Percentiles rank a stretch among this genome's conserved stretches.
These are phyloP conservation scores for Paracoccidioides lutzii DNA, from an alignment of 2,329 filamentous ascomycete species.

Conservation along the genomic window DNA sequence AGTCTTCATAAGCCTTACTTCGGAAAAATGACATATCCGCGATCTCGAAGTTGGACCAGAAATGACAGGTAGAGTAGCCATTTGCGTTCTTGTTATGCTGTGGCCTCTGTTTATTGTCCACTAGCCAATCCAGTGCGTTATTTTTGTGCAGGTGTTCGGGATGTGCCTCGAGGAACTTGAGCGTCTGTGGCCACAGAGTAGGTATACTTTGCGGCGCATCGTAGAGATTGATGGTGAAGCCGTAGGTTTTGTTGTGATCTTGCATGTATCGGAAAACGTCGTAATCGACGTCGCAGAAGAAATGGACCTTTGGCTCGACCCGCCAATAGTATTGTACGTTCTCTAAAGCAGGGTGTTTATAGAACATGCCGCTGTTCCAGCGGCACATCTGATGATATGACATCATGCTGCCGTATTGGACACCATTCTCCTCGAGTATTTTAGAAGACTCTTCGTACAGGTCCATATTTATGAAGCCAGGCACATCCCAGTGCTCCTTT, in stretches of 20 bases:
- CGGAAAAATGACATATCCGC: constrained; percentile 88
- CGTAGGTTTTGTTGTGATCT: constrained; percentile 97
- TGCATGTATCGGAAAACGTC: constrained; percentile 97
- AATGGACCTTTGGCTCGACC: constrained; percentile 95
- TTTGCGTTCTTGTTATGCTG: constrained; percentile 69
- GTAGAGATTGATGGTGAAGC: constrained; percentile 96
- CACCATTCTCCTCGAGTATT: constrained; percentile 66
- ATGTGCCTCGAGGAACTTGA: constrained; percentile 77
- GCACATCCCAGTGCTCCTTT: constrained; percentile 87
- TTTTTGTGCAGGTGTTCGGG: constrained; percentile 68
- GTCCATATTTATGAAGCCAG: constrained; percentile 82
- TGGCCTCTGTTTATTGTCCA: constrained; percentile 62
- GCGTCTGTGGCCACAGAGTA: constrained; percentile 87
- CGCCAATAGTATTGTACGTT: constrained; percentile 92
- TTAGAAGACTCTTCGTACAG: constrained; percentile 74
- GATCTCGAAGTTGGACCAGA: constrained; percentile 99
- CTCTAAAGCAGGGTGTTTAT: constrained; percentile 79
- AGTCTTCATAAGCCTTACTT: constrained; percentile 79
- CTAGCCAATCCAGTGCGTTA: constrained; percentile 79
- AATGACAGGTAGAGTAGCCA: constrained; percentile 95
- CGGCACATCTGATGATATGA: constrained; percentile 99
- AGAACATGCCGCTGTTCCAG: constrained; percentile 98
- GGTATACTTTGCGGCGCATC: constrained; percentile 79
- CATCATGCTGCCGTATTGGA: constrained; percentile 78
- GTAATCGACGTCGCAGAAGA: constrained; percentile 98